Base-by-base conservation (phyloP, 2,329 filamentous ascomycete species). In the Bipolaris cookei region DNA sequence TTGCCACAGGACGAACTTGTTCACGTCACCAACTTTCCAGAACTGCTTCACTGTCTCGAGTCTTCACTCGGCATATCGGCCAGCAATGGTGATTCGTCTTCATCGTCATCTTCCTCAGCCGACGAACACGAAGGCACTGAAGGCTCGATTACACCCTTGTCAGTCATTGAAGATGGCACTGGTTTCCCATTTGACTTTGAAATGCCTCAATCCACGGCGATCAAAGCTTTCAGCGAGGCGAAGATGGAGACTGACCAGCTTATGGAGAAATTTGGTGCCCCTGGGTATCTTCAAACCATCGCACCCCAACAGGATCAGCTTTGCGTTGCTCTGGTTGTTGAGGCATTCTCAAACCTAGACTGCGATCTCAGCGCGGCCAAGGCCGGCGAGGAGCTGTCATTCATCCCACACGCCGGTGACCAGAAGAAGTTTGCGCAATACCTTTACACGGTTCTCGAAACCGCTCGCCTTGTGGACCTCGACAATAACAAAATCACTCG, bases 291-390 rank as follows among this genome's bases (percentile, higher is more conserved):
- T 20, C 8, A n/a, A 13, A 45, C n/a, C 3, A 42, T 61, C 1
- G 67, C 64, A 44, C 71, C 69, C 0, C 20, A 51, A 2, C 72
- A 75, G 45, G 51, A 62, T 16, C 11, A 51, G 14, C 63, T 75
- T 4, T 62, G 66, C 18, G 45, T 67, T 4, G 61, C 65, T 0
- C 66, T 70, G 34, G 53, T 68, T 16, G 57, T 71, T 0, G 68
- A 74, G 48, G 70, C 71, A 1, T 76, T 75, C 39, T 34, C 18
- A 7, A 35, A 57, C 2, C 51, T 73, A 0, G 63, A 66, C 7
- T 66, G 56, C 32, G 41, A 56, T 41, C 52, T 73, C 4, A 13
- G 14, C 4, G 32, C 28, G 1, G 34, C 65, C 1, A 45, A 51
- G 21, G 6, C 52, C 8, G 68, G 65, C 3, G 20, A 68, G 6